Evolutionary conservation across 306 rosid species (phyloP).

Genomic region (Cucumis cinereus): DNA sequence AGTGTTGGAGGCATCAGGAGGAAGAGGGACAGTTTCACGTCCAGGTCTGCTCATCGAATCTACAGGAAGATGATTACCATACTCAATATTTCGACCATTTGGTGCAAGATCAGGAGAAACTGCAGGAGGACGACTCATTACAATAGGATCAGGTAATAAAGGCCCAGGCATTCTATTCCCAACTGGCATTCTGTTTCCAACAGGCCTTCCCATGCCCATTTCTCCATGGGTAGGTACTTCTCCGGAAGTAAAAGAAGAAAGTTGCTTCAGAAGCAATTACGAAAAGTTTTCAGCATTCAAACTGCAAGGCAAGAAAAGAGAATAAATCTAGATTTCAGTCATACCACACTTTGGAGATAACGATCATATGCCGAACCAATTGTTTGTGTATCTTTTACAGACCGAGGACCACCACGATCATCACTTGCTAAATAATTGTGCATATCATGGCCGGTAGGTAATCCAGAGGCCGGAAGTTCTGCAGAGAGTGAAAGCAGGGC

Average conservation of each 20-base stretch:
- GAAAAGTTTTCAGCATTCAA: constrained; percentile 18
- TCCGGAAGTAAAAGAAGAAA: constrained; percentile 48
- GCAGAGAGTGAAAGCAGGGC: constrained; percentile 1
- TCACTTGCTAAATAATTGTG: constrained; percentile 45
- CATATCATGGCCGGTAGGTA: constrained; percentile 54
- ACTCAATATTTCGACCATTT: constrained; percentile 39
- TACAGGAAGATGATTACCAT: constrained; percentile 45
- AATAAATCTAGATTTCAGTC: constrained; percentile 7
- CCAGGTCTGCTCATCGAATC: constrained; percentile 52
- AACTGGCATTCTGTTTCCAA: constrained; percentile 33
- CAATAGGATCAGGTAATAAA: constrained; percentile 43
- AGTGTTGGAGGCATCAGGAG: constrained; percentile 84
- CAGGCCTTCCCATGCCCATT: constrained; percentile 46
- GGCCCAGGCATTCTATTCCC: constrained; percentile 36
- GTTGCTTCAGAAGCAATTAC: constrained; percentile 41
- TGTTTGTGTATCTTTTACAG: constrained; percentile 44
- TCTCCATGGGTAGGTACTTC: constrained; percentile 50
- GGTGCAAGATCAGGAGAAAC: constrained; percentile 49
- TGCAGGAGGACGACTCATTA: constrained; percentile 35
- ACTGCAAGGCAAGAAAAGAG: constrained; percentile 10
- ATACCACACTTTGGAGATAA: constrained; percentile 85
- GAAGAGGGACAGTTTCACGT: constrained; percentile 61
- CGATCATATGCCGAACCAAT: constrained; percentile 83
- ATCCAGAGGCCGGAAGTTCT: constrained; percentile 44
- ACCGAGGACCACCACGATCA: constrained; percentile 38